Conservation (phyloP, 441 rosid genomes). For the Euphorbia celastroides region DNA sequence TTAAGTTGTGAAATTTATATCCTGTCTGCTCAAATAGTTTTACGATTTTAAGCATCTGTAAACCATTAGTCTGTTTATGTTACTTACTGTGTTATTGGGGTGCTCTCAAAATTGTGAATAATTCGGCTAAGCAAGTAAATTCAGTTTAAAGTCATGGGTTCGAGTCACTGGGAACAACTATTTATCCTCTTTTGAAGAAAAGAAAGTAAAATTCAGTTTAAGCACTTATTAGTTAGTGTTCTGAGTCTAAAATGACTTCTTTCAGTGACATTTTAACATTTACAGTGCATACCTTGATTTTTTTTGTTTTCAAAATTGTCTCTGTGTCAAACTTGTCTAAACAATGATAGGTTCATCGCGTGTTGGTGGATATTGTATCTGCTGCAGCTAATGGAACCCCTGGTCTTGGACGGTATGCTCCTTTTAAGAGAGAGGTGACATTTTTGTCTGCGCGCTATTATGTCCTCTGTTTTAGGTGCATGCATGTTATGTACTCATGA, state of each 20-base stretch:
- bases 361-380: constrained; percentile 81
- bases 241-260: not conserved
- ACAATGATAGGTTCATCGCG: constrained; percentile 71
- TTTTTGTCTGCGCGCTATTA: constrained; percentile 9
- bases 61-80: not conserved
- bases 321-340: constrained; percentile 8
- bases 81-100: not conserved
- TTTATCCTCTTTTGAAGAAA: no score
- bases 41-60: not conserved
- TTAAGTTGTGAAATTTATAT: not conserved
- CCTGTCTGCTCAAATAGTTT: not conserved
- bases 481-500: not conserved
- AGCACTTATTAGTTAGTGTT: not conserved
- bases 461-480: constrained; percentile 10
- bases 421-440: constrained; percentile 88
- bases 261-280: not conserved
- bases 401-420: constrained; percentile 96
- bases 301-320: constrained; percentile 4
- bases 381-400: constrained; percentile 86
- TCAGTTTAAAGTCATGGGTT: no score
- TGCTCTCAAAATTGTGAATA: not conserved
- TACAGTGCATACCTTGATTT: not conserved
- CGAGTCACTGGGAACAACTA: no score
- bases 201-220: not conserved
- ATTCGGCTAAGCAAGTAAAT: no score